Evolutionary conservation across 306 rosid species (phyloP).

Genomic region (Pueraria montana): DNA sequence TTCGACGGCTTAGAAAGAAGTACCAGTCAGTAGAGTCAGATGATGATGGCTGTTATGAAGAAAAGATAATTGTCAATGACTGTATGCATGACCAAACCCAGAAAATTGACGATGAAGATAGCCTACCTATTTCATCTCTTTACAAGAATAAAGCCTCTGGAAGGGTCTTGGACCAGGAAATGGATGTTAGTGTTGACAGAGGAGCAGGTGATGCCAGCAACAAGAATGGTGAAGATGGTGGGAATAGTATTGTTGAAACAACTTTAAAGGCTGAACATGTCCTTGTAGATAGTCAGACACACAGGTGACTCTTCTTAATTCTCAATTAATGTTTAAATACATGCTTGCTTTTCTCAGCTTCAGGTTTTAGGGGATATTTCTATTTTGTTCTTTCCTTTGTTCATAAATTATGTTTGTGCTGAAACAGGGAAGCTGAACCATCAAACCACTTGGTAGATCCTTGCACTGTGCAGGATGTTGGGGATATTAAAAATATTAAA

Average conservation of each 20-base stretch:
- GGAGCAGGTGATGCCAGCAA: conserved; percentile 52
- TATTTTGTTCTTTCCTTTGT: conserved; percentile 25
- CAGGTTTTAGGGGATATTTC: neutral
- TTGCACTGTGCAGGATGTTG: conserved; percentile 35
- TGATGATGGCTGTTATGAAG: conserved; percentile 53
- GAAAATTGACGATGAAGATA: conserved; percentile 59
- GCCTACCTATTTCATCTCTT: conserved; percentile 61
- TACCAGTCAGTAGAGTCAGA: conserved; percentile 66
- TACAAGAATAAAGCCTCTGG: conserved; percentile 50
- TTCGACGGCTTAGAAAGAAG: conserved; percentile 66
- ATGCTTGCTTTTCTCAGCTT: conserved; percentile 29
- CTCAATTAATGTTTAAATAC: conserved; percentile 7
- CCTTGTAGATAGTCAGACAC: conserved; percentile 52
- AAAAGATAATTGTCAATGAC: conserved; percentile 36
- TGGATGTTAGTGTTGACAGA: conserved; percentile 46
- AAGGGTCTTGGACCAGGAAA: conserved; percentile 49
- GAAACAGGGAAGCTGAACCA: conserved; percentile 48
- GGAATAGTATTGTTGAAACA: conserved; percentile 39
- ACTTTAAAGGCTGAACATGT: conserved; percentile 43
- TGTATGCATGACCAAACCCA: conserved; percentile 39
- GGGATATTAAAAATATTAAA: conserved; percentile 45
- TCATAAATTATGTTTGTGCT: conserved; percentile 31
- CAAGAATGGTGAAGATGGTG: conserved; percentile 52
- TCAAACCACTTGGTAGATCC: conserved; percentile 35
- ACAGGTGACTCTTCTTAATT: conserved; percentile 47